Evolutionary conservation across 768 basidiomycete species (phyloP).

Genomic region (Boletus fagicola): DNA sequence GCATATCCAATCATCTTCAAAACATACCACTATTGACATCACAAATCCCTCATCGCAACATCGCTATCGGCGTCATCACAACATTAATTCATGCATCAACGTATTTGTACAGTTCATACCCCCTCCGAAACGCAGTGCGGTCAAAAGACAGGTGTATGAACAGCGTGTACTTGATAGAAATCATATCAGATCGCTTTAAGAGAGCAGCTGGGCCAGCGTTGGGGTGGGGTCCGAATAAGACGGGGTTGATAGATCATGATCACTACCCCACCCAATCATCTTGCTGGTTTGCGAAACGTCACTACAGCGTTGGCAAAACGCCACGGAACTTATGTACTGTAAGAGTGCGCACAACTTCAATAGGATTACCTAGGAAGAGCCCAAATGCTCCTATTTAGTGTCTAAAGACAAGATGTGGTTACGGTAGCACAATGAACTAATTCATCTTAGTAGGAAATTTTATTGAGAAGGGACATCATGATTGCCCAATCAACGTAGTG

Average conservation of each 20-base stretch:
- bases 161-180: not conserved
- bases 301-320: not conserved
- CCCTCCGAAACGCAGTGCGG: not conserved
- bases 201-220: not conserved
- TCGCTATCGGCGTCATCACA: not conserved
- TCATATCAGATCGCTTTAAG: not conserved
- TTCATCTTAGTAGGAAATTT: not conserved
- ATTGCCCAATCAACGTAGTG: not conserved
- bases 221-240: not conserved
- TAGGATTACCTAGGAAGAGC: not conserved
- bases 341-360: not conserved
- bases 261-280: not conserved
- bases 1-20: not conserved
- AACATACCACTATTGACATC: not conserved
- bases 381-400: not conserved
- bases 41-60: not conserved
- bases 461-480: not conserved
- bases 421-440: not conserved
- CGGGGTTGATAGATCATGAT: not conserved
- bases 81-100: not conserved
- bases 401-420: not conserved
- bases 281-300: not conserved
- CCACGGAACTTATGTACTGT: not conserved
- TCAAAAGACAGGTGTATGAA: not conserved
- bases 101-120: not conserved